Evolutionary conservation across 495 filamentous ascomycete species (phyloP).

Genomic region (Parathielavia appendiculata): DNA sequence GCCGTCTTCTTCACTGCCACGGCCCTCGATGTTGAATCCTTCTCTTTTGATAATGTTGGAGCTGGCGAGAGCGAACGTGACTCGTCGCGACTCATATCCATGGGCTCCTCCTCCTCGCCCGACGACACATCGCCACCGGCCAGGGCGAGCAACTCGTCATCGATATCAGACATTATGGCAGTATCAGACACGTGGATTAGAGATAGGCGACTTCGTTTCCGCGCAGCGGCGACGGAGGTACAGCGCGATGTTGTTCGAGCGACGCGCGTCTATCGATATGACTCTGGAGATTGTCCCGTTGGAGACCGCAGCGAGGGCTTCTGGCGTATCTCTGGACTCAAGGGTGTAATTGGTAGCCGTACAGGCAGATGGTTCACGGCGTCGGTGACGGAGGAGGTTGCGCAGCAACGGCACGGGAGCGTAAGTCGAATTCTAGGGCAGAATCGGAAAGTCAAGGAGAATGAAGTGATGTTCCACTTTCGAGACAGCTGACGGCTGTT

Average conservation of each 20-base stretch:
- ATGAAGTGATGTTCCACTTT: too few species aligned
- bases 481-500: too few species aligned
- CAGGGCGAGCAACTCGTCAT: conserved; percentile 82
- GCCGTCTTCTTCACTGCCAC: conserved; percentile 45
- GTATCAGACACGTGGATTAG: not conserved
- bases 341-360: too few species aligned
- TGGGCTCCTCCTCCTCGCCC: conserved; percentile 44
- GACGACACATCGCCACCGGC: conserved; percentile 61
- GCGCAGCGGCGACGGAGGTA: not conserved
- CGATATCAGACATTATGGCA: conserved; percentile 62
- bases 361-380: too few species aligned
- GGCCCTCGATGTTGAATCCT: conserved; percentile 29
- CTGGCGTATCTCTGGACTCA: too few species aligned
- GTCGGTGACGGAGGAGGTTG: too few species aligned
- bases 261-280: too few species aligned
- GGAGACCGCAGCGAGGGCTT: too few species aligned
- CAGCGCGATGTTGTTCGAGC: not conserved
- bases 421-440: too few species aligned
- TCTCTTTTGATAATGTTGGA: conserved; percentile 30
- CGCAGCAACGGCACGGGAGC: too few species aligned
- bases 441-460: not conserved
- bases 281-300: too few species aligned
- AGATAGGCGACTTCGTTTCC: not conserved
- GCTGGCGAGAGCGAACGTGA: conserved; percentile 35
- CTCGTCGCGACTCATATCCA: conserved; percentile 36